phyloP scores from a whole-genome alignment of 2,329 filamentous ascomycete genomes.

The Zymoseptoria pseudotritici region DNA sequence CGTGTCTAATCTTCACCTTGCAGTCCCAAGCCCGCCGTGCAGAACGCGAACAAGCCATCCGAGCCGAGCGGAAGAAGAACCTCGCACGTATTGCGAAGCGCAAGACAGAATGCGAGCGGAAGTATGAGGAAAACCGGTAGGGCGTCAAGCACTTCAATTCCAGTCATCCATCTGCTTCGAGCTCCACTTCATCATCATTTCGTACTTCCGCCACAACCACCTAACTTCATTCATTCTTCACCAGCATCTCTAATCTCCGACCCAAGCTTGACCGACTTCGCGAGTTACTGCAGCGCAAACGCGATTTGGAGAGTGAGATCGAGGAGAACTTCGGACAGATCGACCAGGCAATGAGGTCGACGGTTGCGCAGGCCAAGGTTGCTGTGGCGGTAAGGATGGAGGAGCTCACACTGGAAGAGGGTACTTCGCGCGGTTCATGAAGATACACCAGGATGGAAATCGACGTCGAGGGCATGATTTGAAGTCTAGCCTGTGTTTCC shows the following conservation, averaged over 20 bases:
- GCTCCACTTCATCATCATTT: neutral
- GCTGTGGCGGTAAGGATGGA: conserved; percentile 2
- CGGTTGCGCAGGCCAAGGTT: conserved; percentile 13
- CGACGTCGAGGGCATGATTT: no score
- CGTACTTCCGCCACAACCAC: conserved; percentile 1
- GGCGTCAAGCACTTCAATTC: neutral
- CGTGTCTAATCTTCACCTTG: neutral
- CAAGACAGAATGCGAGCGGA: conserved; percentile 3
- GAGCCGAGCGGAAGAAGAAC: conserved; percentile 4
- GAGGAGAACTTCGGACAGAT: conserved; percentile 7
- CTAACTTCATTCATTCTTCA: neutral
- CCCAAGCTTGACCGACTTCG: conserved; percentile 19
- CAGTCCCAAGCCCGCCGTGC: conserved; percentile 3
- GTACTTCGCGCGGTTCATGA: no score
- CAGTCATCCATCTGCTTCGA: neutral
- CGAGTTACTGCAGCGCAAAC: conserved; percentile 15
- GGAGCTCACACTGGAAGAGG: neutral
- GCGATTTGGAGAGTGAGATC: conserved; percentile 11
- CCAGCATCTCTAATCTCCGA: neutral
- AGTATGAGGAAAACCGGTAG: conserved; percentile 8
- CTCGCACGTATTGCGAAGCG: conserved; percentile 6
- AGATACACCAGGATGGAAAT: no score
- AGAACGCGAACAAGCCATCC: conserved; percentile 12
- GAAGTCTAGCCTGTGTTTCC: no score
- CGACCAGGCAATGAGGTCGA: conserved; percentile 8